Conservation (phyloP, 1,139 yeast genomes). For the Sugiyamaella novakii region DNA sequence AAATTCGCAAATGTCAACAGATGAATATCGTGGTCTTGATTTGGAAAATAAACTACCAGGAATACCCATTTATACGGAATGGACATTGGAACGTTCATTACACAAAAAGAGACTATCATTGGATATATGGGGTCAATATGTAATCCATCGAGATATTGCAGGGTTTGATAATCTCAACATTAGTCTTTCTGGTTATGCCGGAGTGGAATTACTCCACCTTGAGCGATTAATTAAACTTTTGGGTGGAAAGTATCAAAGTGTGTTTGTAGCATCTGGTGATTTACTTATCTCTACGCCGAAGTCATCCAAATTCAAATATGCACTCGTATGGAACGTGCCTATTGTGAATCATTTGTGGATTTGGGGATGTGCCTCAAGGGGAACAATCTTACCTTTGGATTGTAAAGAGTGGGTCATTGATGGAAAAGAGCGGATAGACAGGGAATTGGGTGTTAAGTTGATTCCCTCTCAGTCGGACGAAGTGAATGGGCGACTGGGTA, state of each 20-base stretch:
- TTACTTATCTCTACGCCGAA: conserved; percentile 62
- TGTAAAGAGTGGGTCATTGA: conserved; percentile 52
- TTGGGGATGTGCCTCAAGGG: conserved; percentile 48
- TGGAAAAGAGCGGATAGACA: conserved; percentile 25
- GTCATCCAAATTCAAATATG: conserved; percentile 49
- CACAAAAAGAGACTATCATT: conserved; percentile 55
- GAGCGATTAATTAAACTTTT: conserved; percentile 56
- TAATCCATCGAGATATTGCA: conserved; percentile 47
- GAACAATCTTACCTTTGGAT: conserved; percentile 33
- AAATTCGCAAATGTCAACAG: conserved; percentile 31
- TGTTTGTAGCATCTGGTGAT: conserved; percentile 60
- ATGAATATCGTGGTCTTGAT: conserved; percentile 2
- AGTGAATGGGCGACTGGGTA: background rate
- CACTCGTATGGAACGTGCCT: conserved; percentile 59
- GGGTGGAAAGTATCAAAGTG: conserved; percentile 53
- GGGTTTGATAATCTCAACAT: conserved; percentile 49
- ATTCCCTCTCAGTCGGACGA: background rate
- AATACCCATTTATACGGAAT: conserved; percentile 55
- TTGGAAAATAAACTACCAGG: background rate
- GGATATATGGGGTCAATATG: conserved; percentile 78
- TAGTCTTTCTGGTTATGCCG: conserved; percentile 78
- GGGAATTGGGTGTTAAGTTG: conserved; percentile 9
- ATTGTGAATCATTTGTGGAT: conserved; percentile 56
- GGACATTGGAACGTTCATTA: conserved; percentile 81
- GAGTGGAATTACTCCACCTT: conserved; percentile 77